Evolutionary conservation across 1,139 yeast genomes (phyloP).

Genomic region (Yamadazyma atlantica): DNA sequence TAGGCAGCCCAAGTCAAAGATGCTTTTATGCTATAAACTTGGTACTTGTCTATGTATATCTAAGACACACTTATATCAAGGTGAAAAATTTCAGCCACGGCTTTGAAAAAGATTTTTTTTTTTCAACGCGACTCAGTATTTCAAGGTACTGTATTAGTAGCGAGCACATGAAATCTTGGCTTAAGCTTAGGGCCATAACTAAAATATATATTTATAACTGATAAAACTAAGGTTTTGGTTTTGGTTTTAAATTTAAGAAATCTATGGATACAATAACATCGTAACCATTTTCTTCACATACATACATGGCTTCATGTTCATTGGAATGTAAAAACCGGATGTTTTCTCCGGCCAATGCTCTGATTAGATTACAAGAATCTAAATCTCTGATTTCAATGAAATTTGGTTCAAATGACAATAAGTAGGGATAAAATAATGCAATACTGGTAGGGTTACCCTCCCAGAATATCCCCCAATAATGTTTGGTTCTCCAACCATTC

Average conservation of each 20-base stretch:
- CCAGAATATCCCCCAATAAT: constrained; percentile 95
- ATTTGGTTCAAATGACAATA: constrained; percentile 84
- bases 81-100: constrained; percentile 3
- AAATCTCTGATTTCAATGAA: constrained; percentile 92
- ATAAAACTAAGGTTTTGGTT: background rate
- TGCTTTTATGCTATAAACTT: no score
- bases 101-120: no score
- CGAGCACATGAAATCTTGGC: background rate
- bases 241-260: constrained; percentile 58
- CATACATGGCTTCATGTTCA: constrained; percentile 92
- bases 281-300: constrained; percentile 85
- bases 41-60: background rate
- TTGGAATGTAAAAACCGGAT: constrained; percentile 85
- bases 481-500: constrained; percentile 95
- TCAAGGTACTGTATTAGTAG: no score
- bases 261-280: constrained; percentile 91
- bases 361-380: constrained; percentile 78
- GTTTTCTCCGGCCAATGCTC: constrained; percentile 94
- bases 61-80: background rate
- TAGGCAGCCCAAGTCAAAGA: background rate
- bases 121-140: constrained; percentile 3
- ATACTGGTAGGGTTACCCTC: constrained; percentile 93
- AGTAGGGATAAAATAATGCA: constrained; percentile 91
- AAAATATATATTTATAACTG: background rate
- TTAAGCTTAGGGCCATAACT: background rate